Evolutionary conservation across 129 eudicot species (phyloP), one percentile per base, ranked within the genome.

Genomic region (Saussurea involucrata): DNA sequence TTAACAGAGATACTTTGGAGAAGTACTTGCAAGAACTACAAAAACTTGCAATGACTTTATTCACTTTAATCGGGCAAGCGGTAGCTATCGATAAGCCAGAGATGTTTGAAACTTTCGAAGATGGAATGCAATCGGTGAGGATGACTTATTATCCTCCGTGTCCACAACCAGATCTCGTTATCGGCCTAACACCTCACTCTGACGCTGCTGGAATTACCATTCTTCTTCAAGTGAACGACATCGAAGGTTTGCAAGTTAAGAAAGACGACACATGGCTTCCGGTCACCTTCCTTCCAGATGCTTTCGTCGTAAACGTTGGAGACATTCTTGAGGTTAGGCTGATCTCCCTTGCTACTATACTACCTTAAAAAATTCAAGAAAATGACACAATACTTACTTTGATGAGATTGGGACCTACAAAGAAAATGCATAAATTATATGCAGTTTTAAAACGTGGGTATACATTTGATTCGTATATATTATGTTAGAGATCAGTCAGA

Each of bases 121-220:
- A 87, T 37, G 95, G 95, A 32, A 77, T 89, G 87, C 95, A 89
- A 67, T 79, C 90, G 0, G 71, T 83, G 68, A 83, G 89, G 29
- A 75, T 91, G 83, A 88, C 72, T 67, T 86, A 84, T 72, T 91
- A 91, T 58, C 97, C 94, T 3, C 88, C 88, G 3, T 91, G 97
- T 44, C 88, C 97, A 0, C 55, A 80, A 76, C 92, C 97, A 4
- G 87, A 89, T 13, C 75, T 29, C 33, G 97, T 89, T 24, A 71
- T 81, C 5, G 97, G 97, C 15, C 79, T 87, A 3, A 76, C 79
- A 20, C 87, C 86, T 53, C 97, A 91, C 63, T 86, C 94, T 0
- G 97, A 91, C 63, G 92, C 90, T 1, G 57, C 75, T 4, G 89
- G 85, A 17, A 55, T 91, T 4, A 84, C 97, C 60, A 66, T 88